phyloP scores from a whole-genome alignment of 2,329 filamentous ascomycete species.

The Boeremia exigua region DNA sequence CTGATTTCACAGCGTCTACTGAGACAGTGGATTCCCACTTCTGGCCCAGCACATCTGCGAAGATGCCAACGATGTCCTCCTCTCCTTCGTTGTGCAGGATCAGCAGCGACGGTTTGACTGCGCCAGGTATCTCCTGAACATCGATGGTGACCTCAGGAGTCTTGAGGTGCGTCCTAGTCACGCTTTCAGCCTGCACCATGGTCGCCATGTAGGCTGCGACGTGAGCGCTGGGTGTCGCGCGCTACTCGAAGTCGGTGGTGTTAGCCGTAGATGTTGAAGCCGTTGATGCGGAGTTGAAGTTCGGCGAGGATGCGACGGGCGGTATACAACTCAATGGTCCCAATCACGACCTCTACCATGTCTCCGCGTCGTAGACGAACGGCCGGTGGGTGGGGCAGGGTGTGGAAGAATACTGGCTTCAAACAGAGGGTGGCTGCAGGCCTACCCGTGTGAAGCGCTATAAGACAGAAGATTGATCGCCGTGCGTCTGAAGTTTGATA shows the following conservation, averaged over 20 bases:
- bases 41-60: slow-evolving; percentile 81
- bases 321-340: slow-evolving; percentile 45
- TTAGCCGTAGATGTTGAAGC: slow-evolving; percentile 52
- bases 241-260: slow-evolving; percentile 14
- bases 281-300: slow-evolving; percentile 50
- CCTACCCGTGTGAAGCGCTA: slow-evolving; percentile 33
- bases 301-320: slow-evolving; percentile 49
- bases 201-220: slow-evolving; percentile 44
- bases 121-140: slow-evolving; percentile 42
- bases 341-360: slow-evolving; percentile 45
- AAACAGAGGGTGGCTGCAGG: slow-evolving; percentile 29
- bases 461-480: slow-evolving; percentile 41
- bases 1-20: slow-evolving; percentile 60
- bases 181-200: slow-evolving; percentile 45
- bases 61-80: slow-evolving; percentile 74
- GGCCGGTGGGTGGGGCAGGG: slow-evolving; percentile 32
- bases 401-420: slow-evolving; percentile 34
- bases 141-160: slow-evolving; percentile 39
- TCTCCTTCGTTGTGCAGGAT: slow-evolving; percentile 74
- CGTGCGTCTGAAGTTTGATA: slow-evolving; percentile 41
- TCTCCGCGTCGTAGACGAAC: slow-evolving; percentile 37
- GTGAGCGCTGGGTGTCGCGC: slow-evolving; percentile 22
- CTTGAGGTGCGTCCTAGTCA: slow-evolving; percentile 41
- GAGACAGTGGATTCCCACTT: slow-evolving; percentile 66
- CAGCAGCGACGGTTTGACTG: slow-evolving; percentile 49